Evolutionary conservation across 176 grass and related monocot genomes (phyloP).

Genomic region (Microstegium vimineum): DNA sequence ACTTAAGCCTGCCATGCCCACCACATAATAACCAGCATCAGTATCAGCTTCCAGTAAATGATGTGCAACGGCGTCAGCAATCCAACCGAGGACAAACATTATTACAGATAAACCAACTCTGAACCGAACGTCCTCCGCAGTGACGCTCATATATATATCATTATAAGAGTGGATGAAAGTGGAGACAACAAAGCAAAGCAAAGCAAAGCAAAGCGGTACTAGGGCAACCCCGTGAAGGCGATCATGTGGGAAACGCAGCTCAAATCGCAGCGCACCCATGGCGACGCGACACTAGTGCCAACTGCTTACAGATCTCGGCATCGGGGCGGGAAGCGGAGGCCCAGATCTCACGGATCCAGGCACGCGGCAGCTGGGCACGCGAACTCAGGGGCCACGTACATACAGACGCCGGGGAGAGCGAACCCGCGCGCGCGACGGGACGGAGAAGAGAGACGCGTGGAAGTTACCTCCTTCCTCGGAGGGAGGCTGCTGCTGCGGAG

Average conservation of each 20-base stretch:
- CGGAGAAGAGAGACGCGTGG: not conserved
- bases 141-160: not conserved
- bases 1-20: not conserved
- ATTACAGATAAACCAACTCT: not conserved
- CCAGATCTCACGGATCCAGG: conserved; percentile 42
- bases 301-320: conserved; percentile 21
- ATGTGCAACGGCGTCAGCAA: not conserved
- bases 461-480: conserved; percentile 29
- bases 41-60: not conserved
- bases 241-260: not conserved
- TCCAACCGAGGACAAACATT: not conserved
- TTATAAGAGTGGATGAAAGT: not conserved
- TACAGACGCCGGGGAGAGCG: not conserved
- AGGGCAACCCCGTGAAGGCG: not conserved
- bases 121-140: not conserved
- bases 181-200: not conserved
- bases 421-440: not conserved
- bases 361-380: no score
- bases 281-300: not conserved
- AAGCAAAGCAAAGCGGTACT: not conserved
- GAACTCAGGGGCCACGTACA: not conserved
- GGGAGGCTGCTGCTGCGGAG: conserved; percentile 44
- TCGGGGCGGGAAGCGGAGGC: not conserved
- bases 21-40: not conserved
- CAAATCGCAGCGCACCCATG: not conserved